Base-by-base conservation (phyloP, 108 stramenopile species). In the Nitzschia sp. region DNA sequence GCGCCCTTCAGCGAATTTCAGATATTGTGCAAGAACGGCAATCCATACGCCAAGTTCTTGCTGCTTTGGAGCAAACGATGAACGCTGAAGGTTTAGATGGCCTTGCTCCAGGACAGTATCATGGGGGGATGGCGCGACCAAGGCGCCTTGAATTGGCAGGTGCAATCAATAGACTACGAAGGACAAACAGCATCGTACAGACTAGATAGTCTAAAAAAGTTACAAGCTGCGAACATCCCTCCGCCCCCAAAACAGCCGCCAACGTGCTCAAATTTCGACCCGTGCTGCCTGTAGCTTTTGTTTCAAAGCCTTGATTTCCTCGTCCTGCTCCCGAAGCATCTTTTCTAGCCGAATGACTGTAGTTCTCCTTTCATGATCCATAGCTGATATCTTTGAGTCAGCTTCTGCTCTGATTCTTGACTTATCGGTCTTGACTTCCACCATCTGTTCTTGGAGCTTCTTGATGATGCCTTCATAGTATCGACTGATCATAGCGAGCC, bases 91-190 rank as follows among this genome's bases (percentile, higher is more conserved):
- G 82, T 19, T 64, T 92, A 29, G 78, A 80, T 66, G 64, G 46
- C 15, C 78, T 90, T 45, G 58, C 87, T 47, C 85, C 80, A 36
- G 89, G 84, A 26, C 76, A 86, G 36, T 92, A 75, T 64, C 71
- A 91, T 72, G 94, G 94, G 2, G 80, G 82, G 8, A 66, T 95
- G 69, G 81, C 86, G 18, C 75, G 89, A 67, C 85, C 91, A 19
- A 66, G 93, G 48, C 54, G 61, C 25, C 80, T 87, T 59, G 94
- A 95, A 56, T 77, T 95, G 32, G 91, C 88, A 54, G 94, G 74
- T 23, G 86, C 94, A 13, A 80, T 92, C 56, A 89, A 90, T 66
- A 64, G 93, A 49, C 71, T 94, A 33, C 70, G 93, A 59, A 59
- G 68, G 18, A 42, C 54, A 21, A n/a, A 59, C 26, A 75, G 35